Evolutionary conservation across 2,329 filamentous ascomycete species (phyloP).

Genomic region (Cercospora nicotianae): DNA sequence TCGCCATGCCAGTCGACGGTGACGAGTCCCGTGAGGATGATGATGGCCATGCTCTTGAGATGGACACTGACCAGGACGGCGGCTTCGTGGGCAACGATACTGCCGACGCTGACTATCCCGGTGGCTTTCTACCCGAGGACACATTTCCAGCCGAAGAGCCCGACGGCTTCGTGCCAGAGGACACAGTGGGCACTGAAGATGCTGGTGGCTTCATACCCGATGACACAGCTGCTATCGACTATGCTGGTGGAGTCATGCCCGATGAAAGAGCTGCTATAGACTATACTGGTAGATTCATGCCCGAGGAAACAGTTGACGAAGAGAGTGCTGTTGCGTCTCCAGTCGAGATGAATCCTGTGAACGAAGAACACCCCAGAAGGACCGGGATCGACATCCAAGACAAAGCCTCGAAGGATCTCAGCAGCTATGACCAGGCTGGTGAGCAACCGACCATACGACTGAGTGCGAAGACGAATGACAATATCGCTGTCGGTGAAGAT

Average conservation of each 20-base stretch:
- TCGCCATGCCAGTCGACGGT: neutral
- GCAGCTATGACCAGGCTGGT: neutral
- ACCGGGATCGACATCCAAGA: neutral
- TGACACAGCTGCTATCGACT: neutral
- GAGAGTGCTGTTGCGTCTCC: too few species aligned
- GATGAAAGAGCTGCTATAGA: neutral
- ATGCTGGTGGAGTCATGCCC: constrained; percentile 7
- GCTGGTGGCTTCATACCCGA: constrained; percentile 14
- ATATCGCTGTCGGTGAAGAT: neutral
- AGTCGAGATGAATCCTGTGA: too few species aligned
- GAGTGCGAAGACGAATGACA: neutral
- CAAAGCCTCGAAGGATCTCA: neutral
- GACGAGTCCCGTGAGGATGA: neutral
- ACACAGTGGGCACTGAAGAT: neutral
- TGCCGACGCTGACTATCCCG: constrained; percentile 38
- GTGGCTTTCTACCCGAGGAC: constrained; percentile 16
- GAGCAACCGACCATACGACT: neutral
- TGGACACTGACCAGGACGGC: constrained; percentile 25
- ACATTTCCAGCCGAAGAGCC: neutral
- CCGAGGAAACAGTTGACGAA: neutral
- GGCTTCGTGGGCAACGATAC: constrained; percentile 30
- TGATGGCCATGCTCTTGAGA: constrained; percentile 17
- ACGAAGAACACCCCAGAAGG: neutral
- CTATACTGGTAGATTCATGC: constrained; percentile 6
- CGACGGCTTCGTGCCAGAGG: constrained; percentile 13